Conservation (phyloP, 2,329 filamentous ascomycete species). For the Aspergillus sp. region DNA sequence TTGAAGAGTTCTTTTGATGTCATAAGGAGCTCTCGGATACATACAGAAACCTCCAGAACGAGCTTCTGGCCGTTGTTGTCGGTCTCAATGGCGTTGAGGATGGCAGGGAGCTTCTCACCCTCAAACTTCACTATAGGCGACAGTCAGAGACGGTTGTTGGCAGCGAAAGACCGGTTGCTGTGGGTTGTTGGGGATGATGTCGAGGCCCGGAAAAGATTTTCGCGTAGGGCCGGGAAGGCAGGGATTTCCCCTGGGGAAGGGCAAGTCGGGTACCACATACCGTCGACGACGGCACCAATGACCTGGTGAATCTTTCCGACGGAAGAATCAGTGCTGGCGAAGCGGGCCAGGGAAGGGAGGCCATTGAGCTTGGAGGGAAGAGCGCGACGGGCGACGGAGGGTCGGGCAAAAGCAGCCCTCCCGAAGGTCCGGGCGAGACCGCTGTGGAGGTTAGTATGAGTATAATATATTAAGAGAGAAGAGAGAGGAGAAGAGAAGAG, state of each 20-base stretch:
- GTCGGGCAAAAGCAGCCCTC: constrained; percentile 58
- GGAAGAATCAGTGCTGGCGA: constrained; percentile 58
- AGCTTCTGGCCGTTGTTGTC: constrained; percentile 91
- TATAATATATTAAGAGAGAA: no score
- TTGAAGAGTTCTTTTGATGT: constrained; percentile 14
- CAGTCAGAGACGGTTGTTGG: constrained; percentile 28
- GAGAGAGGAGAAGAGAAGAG: neutral
- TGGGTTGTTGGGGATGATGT: constrained; percentile 33
- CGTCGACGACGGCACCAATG: constrained; percentile 98
- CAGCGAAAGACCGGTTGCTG: constrained; percentile 24
- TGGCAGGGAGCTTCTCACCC: constrained; percentile 84
- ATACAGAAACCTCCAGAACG: constrained; percentile 92
- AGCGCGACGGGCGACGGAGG: constrained; percentile 53
- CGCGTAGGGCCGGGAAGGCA: constrained; percentile 3
- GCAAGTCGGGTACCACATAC: constrained; percentile 54
- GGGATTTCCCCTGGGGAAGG: constrained; percentile 20
- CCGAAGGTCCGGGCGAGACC: constrained; percentile 65
- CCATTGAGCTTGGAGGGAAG: constrained; percentile 57
- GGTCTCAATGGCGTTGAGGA: constrained; percentile 95
- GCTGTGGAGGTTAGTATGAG: constrained; percentile 40
- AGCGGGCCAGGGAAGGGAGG: constrained; percentile 60
- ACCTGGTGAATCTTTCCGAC: constrained; percentile 73
- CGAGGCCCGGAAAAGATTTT: constrained; percentile 36
- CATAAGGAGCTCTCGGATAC: constrained; percentile 30
- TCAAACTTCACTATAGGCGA: constrained; percentile 85